Conservation (phyloP, 208 protist genomes). For the Leishmania lainsoni region DNA sequence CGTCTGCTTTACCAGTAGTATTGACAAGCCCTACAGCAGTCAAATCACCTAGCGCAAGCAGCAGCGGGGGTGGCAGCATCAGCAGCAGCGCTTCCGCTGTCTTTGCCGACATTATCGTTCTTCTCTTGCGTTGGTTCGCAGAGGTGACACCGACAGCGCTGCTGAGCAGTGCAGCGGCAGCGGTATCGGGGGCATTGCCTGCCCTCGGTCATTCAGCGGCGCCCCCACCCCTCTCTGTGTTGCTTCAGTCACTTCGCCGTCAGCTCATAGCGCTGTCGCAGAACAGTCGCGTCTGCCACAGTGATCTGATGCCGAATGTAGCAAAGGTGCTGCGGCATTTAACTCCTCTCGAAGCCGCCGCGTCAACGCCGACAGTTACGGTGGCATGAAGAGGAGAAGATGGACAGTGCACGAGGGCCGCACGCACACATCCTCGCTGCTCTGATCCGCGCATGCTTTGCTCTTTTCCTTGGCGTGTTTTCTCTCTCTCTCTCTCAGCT, state of each 20-base stretch:
- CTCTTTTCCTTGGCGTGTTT: background rate
- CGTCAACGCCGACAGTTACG: background rate
- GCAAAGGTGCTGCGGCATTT: slow-evolving; percentile 17
- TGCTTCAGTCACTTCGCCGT: slow-evolving; percentile 16
- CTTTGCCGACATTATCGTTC: slow-evolving; percentile 9
- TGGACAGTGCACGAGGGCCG: background rate
- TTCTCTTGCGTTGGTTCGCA: slow-evolving; percentile 22
- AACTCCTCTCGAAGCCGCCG: slow-evolving; percentile 10
- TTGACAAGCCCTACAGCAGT: background rate
- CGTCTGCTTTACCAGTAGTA: background rate
- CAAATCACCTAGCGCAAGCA: background rate
- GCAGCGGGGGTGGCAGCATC: slow-evolving; percentile 5
- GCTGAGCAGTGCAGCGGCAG: slow-evolving; percentile 4
- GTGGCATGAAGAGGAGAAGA: background rate
- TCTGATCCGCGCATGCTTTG: background rate
- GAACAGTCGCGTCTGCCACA: background rate
- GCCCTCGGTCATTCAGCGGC: background rate
- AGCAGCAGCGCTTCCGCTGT: slow-evolving; percentile 4
- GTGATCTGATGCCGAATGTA: slow-evolving; percentile 6
- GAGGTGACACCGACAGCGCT: slow-evolving; percentile 17
- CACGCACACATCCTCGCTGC: background rate
- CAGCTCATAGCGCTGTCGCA: slow-evolving; percentile 14
- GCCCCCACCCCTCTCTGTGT: slow-evolving; percentile 11
- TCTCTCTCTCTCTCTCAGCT: slow-evolving; percentile 6
- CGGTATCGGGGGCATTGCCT: background rate